Evolutionary conservation across 2,329 filamentous ascomycete species (phyloP).

Genomic region (Penicillium sclerotigenum): DNA sequence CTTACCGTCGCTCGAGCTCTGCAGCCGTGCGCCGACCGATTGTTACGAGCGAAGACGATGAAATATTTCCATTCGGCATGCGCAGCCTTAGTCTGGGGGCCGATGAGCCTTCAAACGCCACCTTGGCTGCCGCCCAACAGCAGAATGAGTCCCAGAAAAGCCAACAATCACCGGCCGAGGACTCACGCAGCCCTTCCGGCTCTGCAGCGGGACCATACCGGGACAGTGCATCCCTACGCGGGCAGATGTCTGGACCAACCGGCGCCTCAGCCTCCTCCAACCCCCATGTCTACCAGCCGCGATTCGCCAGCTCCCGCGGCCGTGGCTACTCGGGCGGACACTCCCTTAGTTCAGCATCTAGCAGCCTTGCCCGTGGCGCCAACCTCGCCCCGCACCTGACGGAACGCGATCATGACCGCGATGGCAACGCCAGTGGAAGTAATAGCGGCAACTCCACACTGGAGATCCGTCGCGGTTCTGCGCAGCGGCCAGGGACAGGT

Average conservation of each 20-base stretch:
- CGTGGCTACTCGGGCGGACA: constrained; percentile 39
- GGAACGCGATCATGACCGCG: constrained; percentile 39
- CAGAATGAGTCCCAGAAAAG: constrained; percentile 31
- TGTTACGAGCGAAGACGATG: constrained; percentile 42
- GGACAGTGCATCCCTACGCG: constrained; percentile 21
- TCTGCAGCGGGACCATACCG: constrained; percentile 18
- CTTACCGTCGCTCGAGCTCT: constrained; percentile 47
- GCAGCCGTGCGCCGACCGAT: constrained; percentile 39
- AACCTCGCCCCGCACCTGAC: constrained; percentile 31
- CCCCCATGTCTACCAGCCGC: constrained; percentile 37
- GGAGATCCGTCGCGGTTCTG: constrained; percentile 37
- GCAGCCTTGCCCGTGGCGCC: constrained; percentile 39
- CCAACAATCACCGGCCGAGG: constrained; percentile 20
- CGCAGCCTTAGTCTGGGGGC: constrained; percentile 48
- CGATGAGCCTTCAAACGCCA: constrained; percentile 37
- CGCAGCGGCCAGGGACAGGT: constrained; percentile 34
- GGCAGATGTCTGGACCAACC: constrained; percentile 24
- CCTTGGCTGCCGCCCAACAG: constrained; percentile 33
- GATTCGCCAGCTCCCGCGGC: constrained; percentile 37
- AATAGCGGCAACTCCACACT: constrained; percentile 37
- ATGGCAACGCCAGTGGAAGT: constrained; percentile 40
- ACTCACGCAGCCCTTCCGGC: constrained; percentile 16
- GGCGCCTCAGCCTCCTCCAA: constrained; percentile 33
- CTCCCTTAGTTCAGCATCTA: constrained; percentile 40
- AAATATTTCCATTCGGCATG: constrained; percentile 46